These are phyloP conservation scores for Suillus clintonianus DNA, from an alignment of 768 basidiomycete genomes.

Conservation along the genomic window DNA sequence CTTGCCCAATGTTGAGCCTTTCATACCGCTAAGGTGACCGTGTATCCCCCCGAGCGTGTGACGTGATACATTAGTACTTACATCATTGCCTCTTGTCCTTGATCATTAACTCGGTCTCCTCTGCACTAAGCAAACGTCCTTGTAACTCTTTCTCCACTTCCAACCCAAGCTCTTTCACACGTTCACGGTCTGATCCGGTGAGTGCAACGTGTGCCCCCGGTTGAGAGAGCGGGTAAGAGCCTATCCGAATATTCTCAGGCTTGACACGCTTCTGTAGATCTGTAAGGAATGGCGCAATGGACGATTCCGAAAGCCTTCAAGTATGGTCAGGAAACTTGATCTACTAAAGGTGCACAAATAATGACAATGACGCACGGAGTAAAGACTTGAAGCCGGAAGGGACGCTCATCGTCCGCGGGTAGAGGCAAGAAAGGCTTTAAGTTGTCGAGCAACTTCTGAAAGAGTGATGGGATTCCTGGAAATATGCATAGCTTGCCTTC, in stretches of 20 bases:
- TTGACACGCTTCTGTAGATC: conserved; percentile 72
- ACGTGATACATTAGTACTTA: background rate
- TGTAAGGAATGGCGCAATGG: conserved; percentile 86
- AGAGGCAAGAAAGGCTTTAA: conserved; percentile 76
- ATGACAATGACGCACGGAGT: conserved; percentile 56
- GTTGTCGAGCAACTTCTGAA: conserved; percentile 79
- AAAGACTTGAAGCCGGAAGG: conserved; percentile 79
- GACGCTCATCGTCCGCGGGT: conserved; percentile 72
- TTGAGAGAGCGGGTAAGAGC: conserved; percentile 68
- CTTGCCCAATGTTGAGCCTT: background rate
- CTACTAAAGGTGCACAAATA: no score
- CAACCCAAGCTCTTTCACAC: conserved; percentile 55
- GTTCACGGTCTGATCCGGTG: conserved; percentile 48
- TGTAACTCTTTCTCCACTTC: conserved; percentile 64
- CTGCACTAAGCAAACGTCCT: conserved; percentile 64
- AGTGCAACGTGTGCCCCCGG: conserved; percentile 66
- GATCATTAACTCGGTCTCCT: conserved; percentile 59
- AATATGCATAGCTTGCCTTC: conserved; percentile 88
- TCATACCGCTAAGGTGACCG: background rate
- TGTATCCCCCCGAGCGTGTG: background rate
- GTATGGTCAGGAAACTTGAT: background rate
- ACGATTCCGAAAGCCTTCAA: conserved; percentile 71
- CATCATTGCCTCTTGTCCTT: conserved; percentile 7
- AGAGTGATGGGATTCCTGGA: conserved; percentile 87
- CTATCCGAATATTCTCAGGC: conserved; percentile 78